Percentiles rank a stretch among this genome's conserved stretches.
These are phyloP conservation scores for Asterochloris sp. DNA, from an alignment of 139 green algal species.

Conservation along the genomic window DNA sequence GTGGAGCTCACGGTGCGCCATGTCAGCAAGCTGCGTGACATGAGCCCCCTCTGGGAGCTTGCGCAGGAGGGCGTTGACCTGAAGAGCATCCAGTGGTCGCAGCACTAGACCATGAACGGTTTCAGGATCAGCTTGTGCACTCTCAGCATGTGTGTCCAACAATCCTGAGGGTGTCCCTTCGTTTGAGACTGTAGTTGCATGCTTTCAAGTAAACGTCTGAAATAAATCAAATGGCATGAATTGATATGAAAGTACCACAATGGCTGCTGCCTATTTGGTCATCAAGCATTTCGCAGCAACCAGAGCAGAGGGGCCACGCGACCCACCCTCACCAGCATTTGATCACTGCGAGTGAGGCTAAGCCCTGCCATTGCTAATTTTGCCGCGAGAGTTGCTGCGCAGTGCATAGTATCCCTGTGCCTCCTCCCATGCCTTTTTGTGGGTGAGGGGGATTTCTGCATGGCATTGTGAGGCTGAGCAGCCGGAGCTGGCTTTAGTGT, in stretches of 20 bases:
- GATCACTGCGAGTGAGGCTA: too few relatives aligned
- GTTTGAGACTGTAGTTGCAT: not conserved
- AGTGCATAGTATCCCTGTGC: too few relatives aligned
- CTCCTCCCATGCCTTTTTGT: too few relatives aligned
- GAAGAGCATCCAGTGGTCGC: constrained; percentile 94
- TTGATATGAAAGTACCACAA: not conserved
- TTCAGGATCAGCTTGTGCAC: not conserved
- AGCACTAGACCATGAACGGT: constrained; percentile 61
- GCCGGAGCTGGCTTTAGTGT: too few relatives aligned
- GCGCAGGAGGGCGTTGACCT: constrained; percentile 95
- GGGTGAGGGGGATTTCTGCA: too few relatives aligned
- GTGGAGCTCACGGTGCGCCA: constrained; percentile 81
- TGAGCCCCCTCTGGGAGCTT: constrained; percentile 98
- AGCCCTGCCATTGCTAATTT: too few relatives aligned
- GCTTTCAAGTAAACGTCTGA: not conserved
- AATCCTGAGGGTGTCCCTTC: not conserved
- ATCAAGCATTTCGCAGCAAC: too few relatives aligned
- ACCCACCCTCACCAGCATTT: too few relatives aligned
- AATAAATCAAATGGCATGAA: not conserved
- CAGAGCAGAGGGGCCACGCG: too few relatives aligned
- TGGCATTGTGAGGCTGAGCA: too few relatives aligned
- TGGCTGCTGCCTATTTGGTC: too few relatives aligned
- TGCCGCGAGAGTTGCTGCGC: too few relatives aligned
- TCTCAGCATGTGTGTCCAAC: not conserved
- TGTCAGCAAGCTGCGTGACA: constrained; percentile 93